These are phyloP conservation scores for Trametes cingulata DNA, from an alignment of 768 basidiomycete genomes.

Conservation along the genomic window DNA sequence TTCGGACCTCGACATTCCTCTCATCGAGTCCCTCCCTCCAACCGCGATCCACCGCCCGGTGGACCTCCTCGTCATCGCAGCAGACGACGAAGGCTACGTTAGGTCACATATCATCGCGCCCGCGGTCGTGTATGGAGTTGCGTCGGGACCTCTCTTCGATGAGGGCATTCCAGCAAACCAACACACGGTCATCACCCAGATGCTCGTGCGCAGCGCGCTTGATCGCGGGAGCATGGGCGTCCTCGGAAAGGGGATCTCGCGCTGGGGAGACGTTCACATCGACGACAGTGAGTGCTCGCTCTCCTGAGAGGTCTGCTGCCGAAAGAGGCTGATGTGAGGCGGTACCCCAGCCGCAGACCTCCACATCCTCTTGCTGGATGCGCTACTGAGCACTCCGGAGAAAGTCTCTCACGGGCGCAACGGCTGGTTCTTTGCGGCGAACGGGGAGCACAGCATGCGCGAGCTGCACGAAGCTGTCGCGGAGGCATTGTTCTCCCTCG, in stretches of 20 bases:
- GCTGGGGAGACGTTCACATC: slow-evolving; percentile 61
- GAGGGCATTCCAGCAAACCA: slow-evolving; percentile 52
- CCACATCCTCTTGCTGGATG: slow-evolving; percentile 42
- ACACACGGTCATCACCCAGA: slow-evolving; percentile 49
- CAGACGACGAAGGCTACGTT: slow-evolving; percentile 51
- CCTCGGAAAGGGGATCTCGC: slow-evolving; percentile 54
- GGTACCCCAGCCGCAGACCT: slow-evolving; percentile 41
- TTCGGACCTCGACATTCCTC: slow-evolving; percentile 47
- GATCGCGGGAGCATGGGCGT: slow-evolving; percentile 50
- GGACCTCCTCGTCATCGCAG: slow-evolving; percentile 48
- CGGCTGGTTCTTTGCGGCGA: too few species aligned
- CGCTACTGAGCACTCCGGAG: slow-evolving; percentile 22
- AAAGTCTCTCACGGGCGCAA: too few species aligned
- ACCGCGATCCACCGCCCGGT: slow-evolving; percentile 51
- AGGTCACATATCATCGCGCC: slow-evolving; percentile 53
- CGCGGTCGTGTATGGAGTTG: slow-evolving; percentile 57
- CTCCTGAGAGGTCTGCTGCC: not conserved
- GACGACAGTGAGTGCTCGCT: slow-evolving; percentile 38
- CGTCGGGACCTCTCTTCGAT: slow-evolving; percentile 56
- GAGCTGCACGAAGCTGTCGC: too few species aligned
- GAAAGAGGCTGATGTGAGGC: not conserved
- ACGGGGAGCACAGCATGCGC: too few species aligned
- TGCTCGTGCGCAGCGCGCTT: slow-evolving; percentile 44
- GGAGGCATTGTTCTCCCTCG: too few species aligned
- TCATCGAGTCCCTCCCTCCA: slow-evolving; percentile 45